phyloP scores from a whole-genome alignment of 768 basidiomycete genomes.

The Russula lepida region DNA sequence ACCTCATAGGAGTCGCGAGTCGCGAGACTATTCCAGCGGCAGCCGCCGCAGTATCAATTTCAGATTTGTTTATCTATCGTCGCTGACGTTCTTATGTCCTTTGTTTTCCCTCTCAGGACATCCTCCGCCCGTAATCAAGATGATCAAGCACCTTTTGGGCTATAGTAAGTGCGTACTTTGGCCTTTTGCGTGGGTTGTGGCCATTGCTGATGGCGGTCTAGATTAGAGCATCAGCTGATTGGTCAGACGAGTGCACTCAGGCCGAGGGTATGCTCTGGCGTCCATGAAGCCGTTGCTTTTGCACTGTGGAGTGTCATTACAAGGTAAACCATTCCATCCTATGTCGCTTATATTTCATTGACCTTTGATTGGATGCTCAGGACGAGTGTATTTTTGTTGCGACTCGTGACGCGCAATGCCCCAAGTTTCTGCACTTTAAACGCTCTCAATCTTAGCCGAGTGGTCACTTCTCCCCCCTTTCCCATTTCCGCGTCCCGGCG shows the following conservation, averaged over 20 bases:
- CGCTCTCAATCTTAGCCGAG: constrained; percentile 7
- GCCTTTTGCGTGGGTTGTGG: background rate
- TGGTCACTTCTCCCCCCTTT: too few relatives aligned
- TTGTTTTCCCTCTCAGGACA: too few relatives aligned
- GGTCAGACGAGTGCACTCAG: background rate
- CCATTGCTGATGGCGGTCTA: background rate
- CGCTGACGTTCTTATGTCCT: too few relatives aligned
- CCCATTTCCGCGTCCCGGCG: constrained; percentile 6
- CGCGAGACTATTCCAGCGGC: too few relatives aligned
- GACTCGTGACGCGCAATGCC: too few relatives aligned
- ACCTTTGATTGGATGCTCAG: too few relatives aligned
- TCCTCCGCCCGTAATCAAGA: too few relatives aligned
- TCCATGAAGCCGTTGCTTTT: background rate
- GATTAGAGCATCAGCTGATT: background rate
- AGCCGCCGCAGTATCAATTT: too few relatives aligned
- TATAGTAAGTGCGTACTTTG: background rate
- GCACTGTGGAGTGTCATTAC: background rate
- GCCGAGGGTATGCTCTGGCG: constrained; percentile 1
- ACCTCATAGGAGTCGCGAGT: too few relatives aligned
- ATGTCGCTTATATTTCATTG: background rate
- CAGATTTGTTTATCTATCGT: too few relatives aligned
- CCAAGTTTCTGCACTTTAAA: too few relatives aligned
- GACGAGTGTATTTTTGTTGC: too few relatives aligned
- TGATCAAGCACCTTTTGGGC: background rate
- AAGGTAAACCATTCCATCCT: background rate